A percentile compares a stretch with the other conserved stretches of the same genome.
Evolutionary conservation across 2,329 filamentous ascomycete genomes (phyloP).

Genomic region (Pseudopithomyces chartarum): DNA sequence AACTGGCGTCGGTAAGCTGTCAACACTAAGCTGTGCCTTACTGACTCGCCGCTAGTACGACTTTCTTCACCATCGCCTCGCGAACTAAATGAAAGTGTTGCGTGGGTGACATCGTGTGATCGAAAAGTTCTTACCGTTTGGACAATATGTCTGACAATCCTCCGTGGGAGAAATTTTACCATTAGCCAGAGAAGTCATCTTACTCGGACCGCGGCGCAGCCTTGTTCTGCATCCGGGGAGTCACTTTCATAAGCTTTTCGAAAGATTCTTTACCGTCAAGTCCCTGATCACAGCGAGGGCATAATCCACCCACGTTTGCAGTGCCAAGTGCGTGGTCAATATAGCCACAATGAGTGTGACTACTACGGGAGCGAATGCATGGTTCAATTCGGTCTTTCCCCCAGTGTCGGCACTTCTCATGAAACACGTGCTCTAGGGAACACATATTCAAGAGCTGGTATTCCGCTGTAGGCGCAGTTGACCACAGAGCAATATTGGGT

Average conservation of each 20-base stretch:
- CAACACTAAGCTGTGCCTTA: neutral
- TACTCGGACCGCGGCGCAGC: neutral
- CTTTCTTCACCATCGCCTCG: neutral
- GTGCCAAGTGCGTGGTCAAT: slow-evolving; percentile 26
- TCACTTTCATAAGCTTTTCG: neutral
- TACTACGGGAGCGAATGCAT: slow-evolving; percentile 35
- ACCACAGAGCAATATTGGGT: neutral
- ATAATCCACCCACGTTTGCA: slow-evolving; percentile 25
- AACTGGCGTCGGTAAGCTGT: neutral
- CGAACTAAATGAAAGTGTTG: too few relatives aligned
- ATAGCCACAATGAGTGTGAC: slow-evolving; percentile 28
- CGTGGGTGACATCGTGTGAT: too few relatives aligned
- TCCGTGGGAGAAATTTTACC: too few relatives aligned
- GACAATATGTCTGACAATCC: too few relatives aligned
- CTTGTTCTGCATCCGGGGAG: too few relatives aligned
- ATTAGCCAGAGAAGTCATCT: neutral
- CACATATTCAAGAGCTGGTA: slow-evolving; percentile 30
- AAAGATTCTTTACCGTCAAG: slow-evolving; percentile 23
- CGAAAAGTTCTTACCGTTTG: too few relatives aligned
- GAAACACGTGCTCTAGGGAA: slow-evolving; percentile 37
- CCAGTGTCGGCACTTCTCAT: slow-evolving; percentile 38
- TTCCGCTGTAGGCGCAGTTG: neutral
- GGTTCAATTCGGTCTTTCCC: slow-evolving; percentile 34
- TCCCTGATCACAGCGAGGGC: slow-evolving; percentile 21
- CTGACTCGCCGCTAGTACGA: neutral